Percentiles rank a stretch among this genome's conserved stretches.
These are phyloP conservation scores for Filobasidium uniguttulatum DNA, from an alignment of 1,284 basidiomycete genomes.

Conservation along the genomic window DNA sequence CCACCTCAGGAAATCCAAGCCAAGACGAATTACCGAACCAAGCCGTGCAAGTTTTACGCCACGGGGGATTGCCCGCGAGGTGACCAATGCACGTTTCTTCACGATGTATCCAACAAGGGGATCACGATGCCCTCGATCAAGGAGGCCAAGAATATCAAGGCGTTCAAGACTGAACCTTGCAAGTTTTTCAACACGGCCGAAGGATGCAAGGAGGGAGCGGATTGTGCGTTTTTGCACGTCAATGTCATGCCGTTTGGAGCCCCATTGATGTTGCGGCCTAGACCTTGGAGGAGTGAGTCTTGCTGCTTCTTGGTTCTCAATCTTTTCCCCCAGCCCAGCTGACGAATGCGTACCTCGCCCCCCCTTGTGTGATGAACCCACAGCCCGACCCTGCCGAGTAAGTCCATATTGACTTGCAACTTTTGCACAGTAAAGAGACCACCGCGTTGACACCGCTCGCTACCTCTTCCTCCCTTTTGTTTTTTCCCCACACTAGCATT, in stretches of 20 bases:
- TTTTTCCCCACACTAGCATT: slow-evolving; percentile 19
- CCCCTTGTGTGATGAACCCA: background rate
- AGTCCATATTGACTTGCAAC: background rate
- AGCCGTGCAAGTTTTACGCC: slow-evolving; percentile 28
- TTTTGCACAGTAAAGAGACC: background rate
- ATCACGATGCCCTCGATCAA: slow-evolving; percentile 1
- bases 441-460: too few relatives aligned
- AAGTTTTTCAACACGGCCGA: slow-evolving; percentile 32
- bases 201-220: slow-evolving; percentile 27
- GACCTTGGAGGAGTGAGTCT: slow-evolving; percentile 28
- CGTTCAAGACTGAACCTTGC: slow-evolving; percentile 18
- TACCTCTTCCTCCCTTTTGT: background rate
- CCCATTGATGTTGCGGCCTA: slow-evolving; percentile 21
- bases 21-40: slow-evolving; percentile 21
- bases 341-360: background rate
- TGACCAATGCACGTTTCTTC: slow-evolving; percentile 26
- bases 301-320: background rate
- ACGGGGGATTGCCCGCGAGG: slow-evolving; percentile 32
- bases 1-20: slow-evolving; percentile 7
- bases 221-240: slow-evolving; percentile 30
- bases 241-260: slow-evolving; percentile 24
- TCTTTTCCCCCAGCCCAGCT: too few relatives aligned
- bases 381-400: slow-evolving; percentile 13
- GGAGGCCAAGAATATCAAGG: background rate
- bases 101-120: slow-evolving; percentile 5